Conservation (phyloP, 768 basidiomycete species). For the Mycena indigotica region DNA sequence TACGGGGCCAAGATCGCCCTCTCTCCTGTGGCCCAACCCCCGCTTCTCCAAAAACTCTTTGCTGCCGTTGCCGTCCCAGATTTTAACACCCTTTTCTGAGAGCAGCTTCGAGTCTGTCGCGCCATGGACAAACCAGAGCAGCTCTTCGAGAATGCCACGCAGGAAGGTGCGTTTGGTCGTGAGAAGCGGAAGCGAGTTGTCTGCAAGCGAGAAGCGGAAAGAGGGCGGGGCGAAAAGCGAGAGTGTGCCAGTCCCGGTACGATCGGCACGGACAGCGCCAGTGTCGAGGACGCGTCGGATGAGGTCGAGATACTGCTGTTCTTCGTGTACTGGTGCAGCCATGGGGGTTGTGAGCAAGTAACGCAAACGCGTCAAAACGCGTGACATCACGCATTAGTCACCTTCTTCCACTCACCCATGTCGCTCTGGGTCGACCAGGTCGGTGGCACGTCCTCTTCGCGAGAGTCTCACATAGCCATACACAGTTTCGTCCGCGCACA, state of each 20-base stretch:
- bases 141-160: slow-evolving; percentile 89
- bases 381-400: background rate
- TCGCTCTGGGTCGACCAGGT: slow-evolving; percentile 74
- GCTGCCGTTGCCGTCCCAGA: slow-evolving; percentile 97
- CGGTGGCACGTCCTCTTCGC: slow-evolving; percentile 11
- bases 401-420: slow-evolving; percentile 38
- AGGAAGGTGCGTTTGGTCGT: slow-evolving; percentile 96
- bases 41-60: slow-evolving; percentile 82
- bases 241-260: slow-evolving; percentile 93
- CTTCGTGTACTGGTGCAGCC: slow-evolving; percentile 57
- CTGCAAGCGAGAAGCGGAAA: slow-evolving; percentile 83
- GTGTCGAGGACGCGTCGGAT: slow-evolving; percentile 73
- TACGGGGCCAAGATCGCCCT: slow-evolving; percentile 94
- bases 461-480: slow-evolving; percentile 4
- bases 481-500: slow-evolving; percentile 82
- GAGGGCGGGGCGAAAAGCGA: slow-evolving; percentile 90
- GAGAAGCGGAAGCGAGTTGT: slow-evolving; percentile 79
- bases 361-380: background rate
- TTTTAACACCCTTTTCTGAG: slow-evolving; percentile 82
- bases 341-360: background rate
- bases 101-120: slow-evolving; percentile 79
- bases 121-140: slow-evolving; percentile 92
- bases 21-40: slow-evolving; percentile 80
- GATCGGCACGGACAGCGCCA: slow-evolving; percentile 82
- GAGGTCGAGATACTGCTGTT: slow-evolving; percentile 86